Percentiles rank a stretch among this genome's conserved stretches.
Evolutionary conservation across 2,329 filamentous ascomycete genomes (phyloP).

Genomic region (Fusarium irregulare): DNA sequence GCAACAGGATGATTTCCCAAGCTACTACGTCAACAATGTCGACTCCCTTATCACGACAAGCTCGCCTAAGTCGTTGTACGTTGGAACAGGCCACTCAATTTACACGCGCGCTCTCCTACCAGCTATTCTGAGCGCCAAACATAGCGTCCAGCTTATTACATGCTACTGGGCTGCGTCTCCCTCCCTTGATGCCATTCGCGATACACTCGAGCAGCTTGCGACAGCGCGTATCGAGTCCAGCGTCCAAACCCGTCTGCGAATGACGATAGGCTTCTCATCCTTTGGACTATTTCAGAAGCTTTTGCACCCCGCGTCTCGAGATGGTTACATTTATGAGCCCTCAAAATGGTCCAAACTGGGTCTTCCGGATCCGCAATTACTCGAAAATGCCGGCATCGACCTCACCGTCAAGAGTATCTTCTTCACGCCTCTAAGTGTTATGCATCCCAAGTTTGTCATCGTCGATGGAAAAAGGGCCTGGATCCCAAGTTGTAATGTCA

Average conservation of each 20-base stretch:
- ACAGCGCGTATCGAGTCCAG: constrained; percentile 45
- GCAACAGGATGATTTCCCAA: constrained; percentile 59
- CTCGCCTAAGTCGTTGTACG: constrained; percentile 58
- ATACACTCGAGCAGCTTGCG: constrained; percentile 70
- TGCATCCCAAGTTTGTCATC: constrained; percentile 87
- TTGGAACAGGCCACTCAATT: constrained; percentile 69
- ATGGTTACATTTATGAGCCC: constrained; percentile 71
- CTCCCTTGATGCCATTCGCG: constrained; percentile 67
- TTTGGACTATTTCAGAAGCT: constrained; percentile 78
- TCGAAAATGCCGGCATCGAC: constrained; percentile 70
- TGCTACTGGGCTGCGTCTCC: constrained; percentile 83
- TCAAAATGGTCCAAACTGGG: constrained; percentile 72
- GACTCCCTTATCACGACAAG: constrained; percentile 62
- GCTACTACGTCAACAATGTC: constrained; percentile 58
- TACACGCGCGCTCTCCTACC: constrained; percentile 68
- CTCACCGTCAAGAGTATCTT: constrained; percentile 82
- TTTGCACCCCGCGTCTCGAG: constrained; percentile 72
- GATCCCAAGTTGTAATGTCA: constrained; percentile 84
- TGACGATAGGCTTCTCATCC: constrained; percentile 83
- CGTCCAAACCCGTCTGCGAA: constrained; percentile 57
- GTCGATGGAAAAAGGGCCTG: constrained; percentile 75
- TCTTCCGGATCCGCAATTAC: constrained; percentile 64
- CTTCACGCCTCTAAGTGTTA: constrained; percentile 83
- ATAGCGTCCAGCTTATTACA: constrained; percentile 80
- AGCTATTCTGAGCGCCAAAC: constrained; percentile 67